Conservation (phyloP, 805 yeast genomes). For the Huiozyma naganishii region DNA sequence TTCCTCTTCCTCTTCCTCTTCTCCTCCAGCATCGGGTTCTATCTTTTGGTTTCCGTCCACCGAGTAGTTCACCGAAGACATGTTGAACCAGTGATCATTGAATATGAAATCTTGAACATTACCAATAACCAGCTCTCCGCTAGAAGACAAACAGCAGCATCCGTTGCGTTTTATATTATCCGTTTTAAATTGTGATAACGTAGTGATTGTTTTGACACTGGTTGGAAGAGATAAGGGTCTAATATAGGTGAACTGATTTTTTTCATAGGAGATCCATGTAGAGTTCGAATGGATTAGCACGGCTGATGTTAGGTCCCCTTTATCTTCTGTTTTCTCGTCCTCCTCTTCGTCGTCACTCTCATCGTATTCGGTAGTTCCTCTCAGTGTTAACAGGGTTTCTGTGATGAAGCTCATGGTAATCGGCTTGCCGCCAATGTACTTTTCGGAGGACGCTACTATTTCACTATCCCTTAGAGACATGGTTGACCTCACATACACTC, state of each 20-base stretch:
- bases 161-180: slow-evolving; percentile 19
- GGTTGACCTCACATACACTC: slow-evolving; percentile 58
- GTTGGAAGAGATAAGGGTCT: slow-evolving; percentile 21
- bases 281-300: slow-evolving; percentile 25
- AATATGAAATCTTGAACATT: slow-evolving; percentile 14
- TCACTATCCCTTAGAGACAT: slow-evolving; percentile 48
- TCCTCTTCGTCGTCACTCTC: slow-evolving; percentile 13
- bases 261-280: slow-evolving; percentile 28
- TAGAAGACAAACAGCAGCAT: slow-evolving; percentile 17
- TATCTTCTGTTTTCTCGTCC: slow-evolving; percentile 4
- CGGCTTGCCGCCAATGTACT: slow-evolving; percentile 63
- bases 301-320: slow-evolving; percentile 8
- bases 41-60: slow-evolving; percentile 1
- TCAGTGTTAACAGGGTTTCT: slow-evolving; percentile 10
- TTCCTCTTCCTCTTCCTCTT: slow-evolving; percentile 8
- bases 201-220: slow-evolving; percentile 5
- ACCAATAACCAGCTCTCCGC: slow-evolving; percentile 23
- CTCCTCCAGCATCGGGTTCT: slow-evolving; percentile 3
- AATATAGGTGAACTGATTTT: slow-evolving; percentile 13
- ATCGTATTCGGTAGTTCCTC: slow-evolving; percentile 24
- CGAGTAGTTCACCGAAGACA: not conserved
- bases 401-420: slow-evolving; percentile 30
- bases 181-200: slow-evolving; percentile 13
- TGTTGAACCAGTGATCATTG: slow-evolving; percentile 17
- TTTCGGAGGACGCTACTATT: slow-evolving; percentile 50